These are phyloP conservation scores for Pichia exigua DNA, from an alignment of 805 yeast species.

Conservation along the genomic window DNA sequence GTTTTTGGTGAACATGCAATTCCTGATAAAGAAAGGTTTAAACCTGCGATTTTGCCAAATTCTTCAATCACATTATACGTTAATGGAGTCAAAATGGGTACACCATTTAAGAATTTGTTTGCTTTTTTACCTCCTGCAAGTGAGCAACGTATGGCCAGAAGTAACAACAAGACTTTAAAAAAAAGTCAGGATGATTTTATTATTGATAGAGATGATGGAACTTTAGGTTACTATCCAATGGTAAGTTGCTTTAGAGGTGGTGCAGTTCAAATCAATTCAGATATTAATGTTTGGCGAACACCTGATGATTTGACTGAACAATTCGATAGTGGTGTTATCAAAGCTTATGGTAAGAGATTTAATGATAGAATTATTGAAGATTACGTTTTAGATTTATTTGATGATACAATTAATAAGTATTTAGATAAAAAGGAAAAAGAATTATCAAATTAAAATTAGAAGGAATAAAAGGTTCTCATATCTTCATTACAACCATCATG, in stretches of 20 bases:
- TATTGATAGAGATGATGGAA: conserved; percentile 63
- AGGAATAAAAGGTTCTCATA: conserved; percentile 11
- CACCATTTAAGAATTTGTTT: conserved; percentile 57
- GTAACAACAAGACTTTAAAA: neutral
- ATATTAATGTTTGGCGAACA: conserved; percentile 48
- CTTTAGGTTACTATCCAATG: conserved; percentile 87
- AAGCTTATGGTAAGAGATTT: conserved; percentile 52
- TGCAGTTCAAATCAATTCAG: conserved; percentile 58
- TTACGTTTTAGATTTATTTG: conserved; percentile 72
- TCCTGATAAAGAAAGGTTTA: conserved; percentile 39
- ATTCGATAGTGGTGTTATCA: conserved; percentile 27
- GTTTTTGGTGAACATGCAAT: conserved; percentile 64
- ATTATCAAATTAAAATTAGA: conserved; percentile 5
- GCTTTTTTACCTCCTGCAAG: conserved; percentile 79
- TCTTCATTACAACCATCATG: conserved; percentile 19
- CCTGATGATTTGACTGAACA: conserved; percentile 31
- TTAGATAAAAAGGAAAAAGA: conserved; percentile 30
- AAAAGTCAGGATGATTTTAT: conserved; percentile 9
- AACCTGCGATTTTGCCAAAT: conserved; percentile 41
- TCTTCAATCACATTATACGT: conserved; percentile 65
- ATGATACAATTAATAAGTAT: conserved; percentile 65
- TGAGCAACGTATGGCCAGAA: conserved; percentile 30
- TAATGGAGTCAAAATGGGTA: conserved; percentile 66
- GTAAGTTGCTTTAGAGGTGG: conserved; percentile 79
- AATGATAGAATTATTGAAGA: conserved; percentile 72